Evolutionary conservation across 495 filamentous ascomycete species (phyloP).

Genomic region (Amniculicola lignicola): DNA sequence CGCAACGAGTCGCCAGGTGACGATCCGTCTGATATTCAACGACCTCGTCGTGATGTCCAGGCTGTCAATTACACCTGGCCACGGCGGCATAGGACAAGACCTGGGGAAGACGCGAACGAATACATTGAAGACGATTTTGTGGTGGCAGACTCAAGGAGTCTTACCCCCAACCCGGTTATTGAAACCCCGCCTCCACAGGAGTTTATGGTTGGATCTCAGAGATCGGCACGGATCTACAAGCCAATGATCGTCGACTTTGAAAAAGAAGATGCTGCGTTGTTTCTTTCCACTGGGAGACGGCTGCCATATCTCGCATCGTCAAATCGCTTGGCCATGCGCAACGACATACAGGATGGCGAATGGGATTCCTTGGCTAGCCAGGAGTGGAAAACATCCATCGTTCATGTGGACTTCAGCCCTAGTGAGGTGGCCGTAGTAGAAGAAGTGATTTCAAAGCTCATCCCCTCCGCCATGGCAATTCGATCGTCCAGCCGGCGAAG

Average conservation of each 20-base stretch:
- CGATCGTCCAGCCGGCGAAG: constrained; percentile 2
- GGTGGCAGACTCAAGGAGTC: neutral
- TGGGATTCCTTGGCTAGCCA: constrained; percentile 17
- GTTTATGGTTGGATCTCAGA: constrained; percentile 1
- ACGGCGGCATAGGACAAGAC: neutral
- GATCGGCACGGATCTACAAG: constrained; percentile 13
- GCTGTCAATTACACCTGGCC: constrained; percentile 22
- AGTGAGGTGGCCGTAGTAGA: constrained; percentile 23
- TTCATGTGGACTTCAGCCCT: constrained; percentile 31
- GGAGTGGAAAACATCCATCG: constrained; percentile 21
- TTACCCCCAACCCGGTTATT: neutral
- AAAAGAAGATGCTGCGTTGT: constrained; percentile 19
- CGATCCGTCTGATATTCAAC: too few relatives aligned
- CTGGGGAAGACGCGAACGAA: neutral
- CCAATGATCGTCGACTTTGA: constrained; percentile 11
- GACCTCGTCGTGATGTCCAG: constrained; percentile 11
- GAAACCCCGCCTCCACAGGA: neutral
- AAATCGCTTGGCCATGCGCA: constrained; percentile 2
- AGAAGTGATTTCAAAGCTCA: neutral
- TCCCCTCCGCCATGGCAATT: neutral
- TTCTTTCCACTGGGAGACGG: neutral
- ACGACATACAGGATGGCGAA: neutral
- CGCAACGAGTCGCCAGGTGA: too few relatives aligned
- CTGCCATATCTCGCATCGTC: constrained; percentile 20
- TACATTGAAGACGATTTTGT: neutral